Conservation (phyloP, 495 filamentous ascomycete genomes). For the Xylona heveae region DNA sequence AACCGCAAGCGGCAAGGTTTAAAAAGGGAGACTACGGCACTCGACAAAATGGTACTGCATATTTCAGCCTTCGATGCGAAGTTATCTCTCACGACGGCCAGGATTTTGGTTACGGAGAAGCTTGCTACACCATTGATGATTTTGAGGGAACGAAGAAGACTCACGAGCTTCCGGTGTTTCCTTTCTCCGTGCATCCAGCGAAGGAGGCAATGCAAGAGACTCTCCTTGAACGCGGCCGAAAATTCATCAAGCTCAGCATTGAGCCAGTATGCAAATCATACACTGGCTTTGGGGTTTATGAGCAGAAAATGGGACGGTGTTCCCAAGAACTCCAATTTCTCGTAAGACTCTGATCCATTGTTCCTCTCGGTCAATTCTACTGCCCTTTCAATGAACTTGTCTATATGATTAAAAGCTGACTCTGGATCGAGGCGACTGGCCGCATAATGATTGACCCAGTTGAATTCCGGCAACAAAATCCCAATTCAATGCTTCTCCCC, state of each 20-base stretch:
- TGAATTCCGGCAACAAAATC: constrained; percentile 70
- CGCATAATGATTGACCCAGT: constrained; percentile 82
- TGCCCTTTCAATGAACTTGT: too few species aligned
- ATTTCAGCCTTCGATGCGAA: constrained; percentile 20
- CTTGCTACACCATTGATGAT: constrained; percentile 46
- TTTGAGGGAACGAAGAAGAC: constrained; percentile 81
- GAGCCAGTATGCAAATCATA: too few species aligned
- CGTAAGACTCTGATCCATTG: too few species aligned
- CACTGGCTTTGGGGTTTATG: too few species aligned
- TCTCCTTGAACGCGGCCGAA: constrained; percentile 68
- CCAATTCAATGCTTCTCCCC: constrained; percentile 33
- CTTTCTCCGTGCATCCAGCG: constrained; percentile 65
- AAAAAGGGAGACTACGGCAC: constrained; percentile 68
- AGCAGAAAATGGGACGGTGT: too few species aligned
- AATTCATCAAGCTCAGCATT: constrained; percentile 77
- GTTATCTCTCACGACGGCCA: constrained; percentile 66
- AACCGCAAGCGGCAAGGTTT: constrained; percentile 81
- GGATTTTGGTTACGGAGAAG: constrained; percentile 45
- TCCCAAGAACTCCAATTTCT: too few species aligned
- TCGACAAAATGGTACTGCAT: constrained; percentile 56
- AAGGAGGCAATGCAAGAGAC: constrained; percentile 37
- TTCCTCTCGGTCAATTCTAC: too few species aligned
- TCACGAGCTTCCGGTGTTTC: constrained; percentile 54
- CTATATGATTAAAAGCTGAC: too few species aligned
- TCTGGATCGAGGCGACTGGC: too few species aligned